Percentiles rank a stretch among this genome's conserved stretches.
phyloP scores from a whole-genome alignment of 225 moss, liverwort and hornwort species.

The Marchantia paleacea region DNA sequence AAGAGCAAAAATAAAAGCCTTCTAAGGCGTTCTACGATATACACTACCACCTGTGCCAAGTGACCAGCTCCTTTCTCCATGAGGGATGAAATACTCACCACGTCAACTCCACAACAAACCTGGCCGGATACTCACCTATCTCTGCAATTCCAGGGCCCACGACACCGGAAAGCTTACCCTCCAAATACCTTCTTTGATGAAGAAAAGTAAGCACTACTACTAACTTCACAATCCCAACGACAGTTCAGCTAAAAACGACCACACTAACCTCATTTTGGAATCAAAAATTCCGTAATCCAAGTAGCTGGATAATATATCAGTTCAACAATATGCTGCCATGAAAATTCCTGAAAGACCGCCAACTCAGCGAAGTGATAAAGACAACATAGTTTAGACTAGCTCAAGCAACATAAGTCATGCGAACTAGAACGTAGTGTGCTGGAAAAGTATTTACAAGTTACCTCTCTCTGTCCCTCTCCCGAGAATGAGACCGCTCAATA shows the following conservation, averaged over 20 bases:
- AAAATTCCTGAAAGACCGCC: constrained; percentile 21
- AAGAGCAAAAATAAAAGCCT: constrained; percentile 5
- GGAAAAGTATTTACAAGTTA: not conserved
- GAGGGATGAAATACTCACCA: constrained; percentile 24
- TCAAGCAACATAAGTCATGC: not conserved
- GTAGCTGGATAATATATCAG: constrained; percentile 22
- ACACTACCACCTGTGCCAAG: constrained; percentile 3
- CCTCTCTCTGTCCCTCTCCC: constrained; percentile 47
- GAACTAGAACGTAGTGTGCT: not conserved
- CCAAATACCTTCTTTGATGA: constrained; percentile 17
- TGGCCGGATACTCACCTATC: constrained; percentile 27
- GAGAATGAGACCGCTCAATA: constrained; percentile 27
- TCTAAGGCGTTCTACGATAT: constrained; percentile 7
- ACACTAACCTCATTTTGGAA: constrained; percentile 22
- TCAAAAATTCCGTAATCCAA: constrained; percentile 21
- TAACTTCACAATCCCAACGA: not conserved
- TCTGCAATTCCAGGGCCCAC: constrained; percentile 29
- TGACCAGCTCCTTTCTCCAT: constrained; percentile 23
- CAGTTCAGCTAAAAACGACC: constrained; percentile 11
- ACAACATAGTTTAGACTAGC: not conserved
- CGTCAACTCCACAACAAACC: constrained; percentile 29
- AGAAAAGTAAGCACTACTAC: constrained; percentile 5
- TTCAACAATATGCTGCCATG: constrained; percentile 17
- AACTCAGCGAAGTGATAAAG: constrained; percentile 14
- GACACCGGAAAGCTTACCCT: constrained; percentile 28